Percentiles rank a stretch among this genome's conserved stretches.
These are phyloP conservation scores for Xylaria castorea DNA, from an alignment of 495 filamentous ascomycete genomes.

Conservation along the genomic window DNA sequence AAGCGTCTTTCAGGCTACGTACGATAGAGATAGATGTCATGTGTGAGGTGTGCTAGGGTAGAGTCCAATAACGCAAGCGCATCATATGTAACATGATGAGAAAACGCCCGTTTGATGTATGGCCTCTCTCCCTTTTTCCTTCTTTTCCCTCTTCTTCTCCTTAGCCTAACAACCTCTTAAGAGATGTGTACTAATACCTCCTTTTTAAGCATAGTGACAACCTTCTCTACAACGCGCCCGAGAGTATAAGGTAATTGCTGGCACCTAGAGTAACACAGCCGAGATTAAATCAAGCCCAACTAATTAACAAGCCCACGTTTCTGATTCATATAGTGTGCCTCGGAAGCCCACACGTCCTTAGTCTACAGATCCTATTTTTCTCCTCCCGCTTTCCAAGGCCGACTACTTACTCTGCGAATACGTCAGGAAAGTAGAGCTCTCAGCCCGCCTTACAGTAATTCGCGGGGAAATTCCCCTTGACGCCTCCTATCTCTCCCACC, in stretches of 20 bases:
- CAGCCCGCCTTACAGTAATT: slow-evolving; percentile 72
- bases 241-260: not conserved
- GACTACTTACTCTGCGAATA: not conserved
- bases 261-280: not conserved
- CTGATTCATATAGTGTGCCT: not conserved
- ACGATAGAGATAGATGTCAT: not conserved
- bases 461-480: slow-evolving; percentile 82
- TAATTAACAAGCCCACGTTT: not conserved
- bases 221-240: not conserved
- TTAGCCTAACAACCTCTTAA: not conserved
- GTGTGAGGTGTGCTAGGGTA: not conserved
- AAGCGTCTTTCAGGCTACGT: not conserved
- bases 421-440: not conserved
- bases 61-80: not conserved
- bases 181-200: not conserved
- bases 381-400: not conserved
- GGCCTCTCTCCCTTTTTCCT: not conserved
- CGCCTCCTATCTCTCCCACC: slow-evolving; percentile 83
- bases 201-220: not conserved
- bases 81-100: not conserved
- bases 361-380: not conserved
- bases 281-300: not conserved
- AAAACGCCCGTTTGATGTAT: too few relatives aligned
- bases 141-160: not conserved
- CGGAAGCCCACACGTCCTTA: not conserved